Conservation (phyloP, 345 rosid species). For the Kernera saxatilis region DNA sequence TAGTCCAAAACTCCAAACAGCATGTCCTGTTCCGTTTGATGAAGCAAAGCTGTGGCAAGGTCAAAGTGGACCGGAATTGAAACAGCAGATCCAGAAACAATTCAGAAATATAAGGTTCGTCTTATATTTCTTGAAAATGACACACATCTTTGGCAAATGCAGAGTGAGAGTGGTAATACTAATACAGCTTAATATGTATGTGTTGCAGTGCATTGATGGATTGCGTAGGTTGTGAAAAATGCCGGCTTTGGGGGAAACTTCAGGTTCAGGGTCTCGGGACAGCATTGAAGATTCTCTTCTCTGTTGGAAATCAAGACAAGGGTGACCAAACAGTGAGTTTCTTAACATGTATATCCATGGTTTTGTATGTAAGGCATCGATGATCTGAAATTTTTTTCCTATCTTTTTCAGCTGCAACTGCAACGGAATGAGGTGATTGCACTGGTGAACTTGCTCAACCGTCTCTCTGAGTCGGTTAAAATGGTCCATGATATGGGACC, state of each 20-base stretch:
- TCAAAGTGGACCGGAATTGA: constrained; percentile 84
- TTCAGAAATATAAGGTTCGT: constrained; percentile 84
- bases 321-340: constrained; percentile 54
- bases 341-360: neutral
- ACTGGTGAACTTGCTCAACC: constrained; percentile 48
- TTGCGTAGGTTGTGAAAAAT: constrained; percentile 96
- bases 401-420: constrained; percentile 32
- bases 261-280: constrained; percentile 97
- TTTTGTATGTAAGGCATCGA: neutral
- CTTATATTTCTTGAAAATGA: neutral
- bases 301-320: constrained; percentile 51
- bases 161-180: neutral
- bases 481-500: constrained; percentile 51
- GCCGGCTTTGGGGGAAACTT: constrained; percentile 98
- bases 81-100: constrained; percentile 73
- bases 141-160: neutral
- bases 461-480: constrained; percentile 54
- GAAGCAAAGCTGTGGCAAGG: constrained; percentile 99
- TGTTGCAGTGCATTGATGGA: constrained; percentile 89
- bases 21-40: constrained; percentile 95
- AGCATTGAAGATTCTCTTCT: constrained; percentile 87
- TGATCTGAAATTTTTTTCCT: neutral
- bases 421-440: constrained; percentile 68
- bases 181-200: neutral
- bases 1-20: constrained; percentile 75